Base-by-base conservation (phyloP, 2,329 filamentous ascomycete genomes). In the Paramyrothecium roridum region DNA sequence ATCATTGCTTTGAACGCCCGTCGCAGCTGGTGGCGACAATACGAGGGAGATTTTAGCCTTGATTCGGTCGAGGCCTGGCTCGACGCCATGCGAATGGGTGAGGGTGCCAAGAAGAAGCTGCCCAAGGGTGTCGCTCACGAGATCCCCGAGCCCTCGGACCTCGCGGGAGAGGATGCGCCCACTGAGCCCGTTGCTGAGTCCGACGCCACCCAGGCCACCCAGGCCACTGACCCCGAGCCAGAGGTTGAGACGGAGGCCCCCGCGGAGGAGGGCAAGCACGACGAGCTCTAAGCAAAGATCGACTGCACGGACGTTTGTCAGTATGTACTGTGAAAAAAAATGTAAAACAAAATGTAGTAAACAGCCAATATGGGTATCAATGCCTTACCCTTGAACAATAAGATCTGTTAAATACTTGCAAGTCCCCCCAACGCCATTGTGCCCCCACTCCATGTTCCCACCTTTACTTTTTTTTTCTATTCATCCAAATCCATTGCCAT, bases 71-170 rank as follows among this genome's bases (percentile, higher is more conserved):
- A 96, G 75, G 76, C 78, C 58, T 99, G 93, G 91, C 84, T 99
- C 56, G 95, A 99, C 66, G 81, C 84, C n/a, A 91, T 98, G 59
- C 87, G 91, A 40, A 82, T 99, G 79, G 91, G 93, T 52, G 93
- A 98, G 68, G 89, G 91, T 2, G 76, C 82, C 56, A 97, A 93
- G 80, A 81, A 86, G 65, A 90, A 87, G 75, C 70, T 95, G 46
- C 89, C 90, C 0, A 80, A 83, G 56, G 82, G 79, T 2, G 65
- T 90, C 47, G 67, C 88, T 33, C 74, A 76, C 17, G 70, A 73
- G 53, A 69, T 73, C 19, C 65, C 69, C 12, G 70, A 77, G 62
- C 65, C 73, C 19, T 65, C 74, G 13, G 65, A 65, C 21, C 50
- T 52, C 46, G 47, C 50, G 26, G 20, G 37, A n/a, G 33, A 56